These are phyloP conservation scores for Fomitopsis serialis DNA, from an alignment of 768 basidiomycete genomes.

Conservation along the genomic window DNA sequence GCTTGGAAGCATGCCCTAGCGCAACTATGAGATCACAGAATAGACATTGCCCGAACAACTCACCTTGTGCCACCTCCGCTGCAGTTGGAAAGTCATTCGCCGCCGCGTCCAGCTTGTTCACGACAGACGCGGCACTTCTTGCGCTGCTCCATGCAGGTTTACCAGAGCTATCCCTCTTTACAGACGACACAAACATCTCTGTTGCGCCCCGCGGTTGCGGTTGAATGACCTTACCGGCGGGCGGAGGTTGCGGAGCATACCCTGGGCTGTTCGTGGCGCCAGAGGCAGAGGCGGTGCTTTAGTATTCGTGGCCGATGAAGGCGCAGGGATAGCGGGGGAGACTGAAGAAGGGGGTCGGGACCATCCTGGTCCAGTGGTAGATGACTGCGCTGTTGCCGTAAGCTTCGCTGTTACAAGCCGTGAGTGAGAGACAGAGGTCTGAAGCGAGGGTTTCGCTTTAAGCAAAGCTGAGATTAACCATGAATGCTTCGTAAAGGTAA, in stretches of 20 bases:
- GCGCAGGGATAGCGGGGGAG: slow-evolving; percentile 48
- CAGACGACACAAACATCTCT: slow-evolving; percentile 25
- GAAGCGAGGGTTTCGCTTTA: slow-evolving; percentile 53
- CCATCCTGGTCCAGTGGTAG: slow-evolving; percentile 66
- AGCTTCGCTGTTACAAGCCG: slow-evolving; percentile 85
- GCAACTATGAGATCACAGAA: not conserved
- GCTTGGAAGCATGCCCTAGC: slow-evolving; percentile 16
- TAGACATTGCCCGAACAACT: slow-evolving; percentile 19
- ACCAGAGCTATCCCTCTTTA: slow-evolving; percentile 21
- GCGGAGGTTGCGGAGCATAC: slow-evolving; percentile 47
- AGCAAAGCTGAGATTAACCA: not conserved
- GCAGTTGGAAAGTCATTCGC: slow-evolving; percentile 91
- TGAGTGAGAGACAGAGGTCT: slow-evolving; percentile 58
- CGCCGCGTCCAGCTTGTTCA: slow-evolving; percentile 37
- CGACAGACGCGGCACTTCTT: slow-evolving; percentile 27
- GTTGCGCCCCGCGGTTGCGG: slow-evolving; percentile 44
- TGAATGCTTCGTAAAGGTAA: not conserved
- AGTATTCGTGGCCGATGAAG: slow-evolving; percentile 36
- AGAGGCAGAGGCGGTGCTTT: slow-evolving; percentile 28
- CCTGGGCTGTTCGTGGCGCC: slow-evolving; percentile 15
- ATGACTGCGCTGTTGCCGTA: slow-evolving; percentile 57
- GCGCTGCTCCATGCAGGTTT: slow-evolving; percentile 76
- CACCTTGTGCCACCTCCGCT: slow-evolving; percentile 88
- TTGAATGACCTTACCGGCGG: slow-evolving; percentile 62
- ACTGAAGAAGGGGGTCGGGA: slow-evolving; percentile 73